Percentiles rank a stretch among this genome's conserved stretches.
phyloP scores from a whole-genome alignment of 139 green algal species.

The Eudorina sp. region DNA sequence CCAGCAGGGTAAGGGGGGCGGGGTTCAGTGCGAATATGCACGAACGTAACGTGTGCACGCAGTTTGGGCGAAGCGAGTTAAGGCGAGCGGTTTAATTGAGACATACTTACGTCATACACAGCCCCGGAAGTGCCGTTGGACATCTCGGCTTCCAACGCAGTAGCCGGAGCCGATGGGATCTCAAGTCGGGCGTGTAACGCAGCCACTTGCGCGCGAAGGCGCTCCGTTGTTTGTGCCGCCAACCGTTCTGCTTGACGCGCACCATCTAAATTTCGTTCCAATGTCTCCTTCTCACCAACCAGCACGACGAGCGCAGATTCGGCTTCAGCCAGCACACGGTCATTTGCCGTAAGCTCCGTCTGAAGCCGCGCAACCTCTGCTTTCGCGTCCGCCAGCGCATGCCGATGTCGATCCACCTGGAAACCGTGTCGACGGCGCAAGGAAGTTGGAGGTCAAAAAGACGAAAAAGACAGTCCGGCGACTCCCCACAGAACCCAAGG shows the following conservation, averaged over 20 bases:
- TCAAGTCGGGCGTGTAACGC: conserved; percentile 23
- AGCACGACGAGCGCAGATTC: conserved; percentile 25
- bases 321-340: conserved; percentile 32
- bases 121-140: not conserved
- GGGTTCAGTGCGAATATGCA: no score
- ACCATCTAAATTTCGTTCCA: not conserved
- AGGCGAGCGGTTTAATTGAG: not conserved
- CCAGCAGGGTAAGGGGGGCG: no score
- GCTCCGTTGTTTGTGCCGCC: not conserved
- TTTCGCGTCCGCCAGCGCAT: not conserved
- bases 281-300: conserved; percentile 5
- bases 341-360: conserved; percentile 33
- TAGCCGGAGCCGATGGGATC: not conserved
- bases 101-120: conserved; percentile 18
- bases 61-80: no score
- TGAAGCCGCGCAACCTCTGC: not conserved
- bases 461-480: no score
- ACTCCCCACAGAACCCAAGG: no score
- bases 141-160: not conserved
- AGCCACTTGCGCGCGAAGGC: conserved; percentile 8
- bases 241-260: not conserved
- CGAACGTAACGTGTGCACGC: no score
- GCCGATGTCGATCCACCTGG: not conserved
- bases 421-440: no score
- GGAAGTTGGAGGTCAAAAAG: no score